Conservation (phyloP, 495 filamentous ascomycete genomes). For the Apodospora peruviana region DNA sequence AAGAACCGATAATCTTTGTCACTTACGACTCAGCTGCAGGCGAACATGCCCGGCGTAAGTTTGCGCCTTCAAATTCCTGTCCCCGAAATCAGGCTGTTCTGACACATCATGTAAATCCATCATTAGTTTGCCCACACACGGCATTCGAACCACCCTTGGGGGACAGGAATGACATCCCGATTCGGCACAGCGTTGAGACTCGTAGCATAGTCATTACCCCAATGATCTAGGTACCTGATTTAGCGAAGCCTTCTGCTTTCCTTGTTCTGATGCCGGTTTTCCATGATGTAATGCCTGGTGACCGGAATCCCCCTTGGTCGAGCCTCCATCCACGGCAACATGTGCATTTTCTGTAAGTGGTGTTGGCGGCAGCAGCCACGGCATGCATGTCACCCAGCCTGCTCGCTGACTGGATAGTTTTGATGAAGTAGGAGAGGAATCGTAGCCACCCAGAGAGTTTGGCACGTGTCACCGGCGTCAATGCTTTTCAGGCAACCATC, state of each 20-base stretch:
- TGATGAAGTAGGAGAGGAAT: too few relatives aligned
- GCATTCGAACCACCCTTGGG: not conserved
- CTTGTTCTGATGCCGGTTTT: not conserved
- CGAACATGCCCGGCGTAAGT: not conserved
- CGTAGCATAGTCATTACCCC: not conserved
- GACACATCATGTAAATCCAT: not conserved
- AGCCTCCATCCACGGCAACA: too few relatives aligned
- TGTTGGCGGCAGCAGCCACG: too few relatives aligned
- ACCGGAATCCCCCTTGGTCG: too few relatives aligned
- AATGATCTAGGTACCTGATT: not conserved
- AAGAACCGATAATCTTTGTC: not conserved
- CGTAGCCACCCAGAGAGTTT: too few relatives aligned
- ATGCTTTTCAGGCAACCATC: too few relatives aligned
- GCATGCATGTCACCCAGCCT: too few relatives aligned
- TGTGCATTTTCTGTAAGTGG: too few relatives aligned
- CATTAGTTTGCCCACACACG: not conserved
- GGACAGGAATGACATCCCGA: not conserved
- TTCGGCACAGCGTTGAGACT: not conserved
- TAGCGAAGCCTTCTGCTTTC: too few relatives aligned
- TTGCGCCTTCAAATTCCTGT: not conserved
- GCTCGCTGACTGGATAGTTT: too few relatives aligned
- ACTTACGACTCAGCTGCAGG: not conserved
- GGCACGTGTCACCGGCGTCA: too few relatives aligned
- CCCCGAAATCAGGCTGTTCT: not conserved
- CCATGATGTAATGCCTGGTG: too few relatives aligned